A percentile compares a stretch with the other conserved stretches of the same genome.
These are phyloP conservation scores for Coniochaeta ligniaria DNA, from an alignment of 2,329 filamentous ascomycete genomes.

Conservation along the genomic window DNA sequence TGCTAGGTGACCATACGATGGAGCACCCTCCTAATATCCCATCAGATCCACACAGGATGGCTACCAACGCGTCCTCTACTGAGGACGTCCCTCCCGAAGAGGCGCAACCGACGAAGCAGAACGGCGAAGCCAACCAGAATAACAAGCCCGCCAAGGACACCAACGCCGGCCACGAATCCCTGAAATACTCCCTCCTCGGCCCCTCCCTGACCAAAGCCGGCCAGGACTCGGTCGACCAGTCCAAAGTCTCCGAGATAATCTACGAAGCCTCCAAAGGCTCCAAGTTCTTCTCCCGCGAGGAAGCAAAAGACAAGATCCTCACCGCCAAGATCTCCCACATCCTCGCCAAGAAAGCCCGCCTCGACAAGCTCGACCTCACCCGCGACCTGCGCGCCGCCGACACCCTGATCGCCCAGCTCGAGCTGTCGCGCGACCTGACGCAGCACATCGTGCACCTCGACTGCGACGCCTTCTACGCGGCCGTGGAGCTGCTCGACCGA, in stretches of 20 bases:
- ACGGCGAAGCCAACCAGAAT: not conserved
- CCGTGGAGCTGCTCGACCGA: constrained; percentile 77
- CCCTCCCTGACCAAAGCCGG: constrained; percentile 91
- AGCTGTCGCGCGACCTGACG: constrained; percentile 69
- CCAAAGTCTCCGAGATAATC: constrained; percentile 90
- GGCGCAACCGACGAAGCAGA: not conserved
- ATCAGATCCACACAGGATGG: not conserved
- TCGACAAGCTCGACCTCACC: constrained; percentile 70
- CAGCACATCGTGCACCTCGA: constrained; percentile 88
- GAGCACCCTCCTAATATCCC: not conserved
- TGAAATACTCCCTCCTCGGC: constrained; percentile 86
- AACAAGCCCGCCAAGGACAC: not conserved
- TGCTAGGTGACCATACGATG: not conserved
- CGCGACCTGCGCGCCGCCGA: constrained; percentile 71
- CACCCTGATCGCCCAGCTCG: constrained; percentile 71
- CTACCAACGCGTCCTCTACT: not conserved
- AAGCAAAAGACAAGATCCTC: constrained; percentile 70
- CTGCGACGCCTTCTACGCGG: constrained; percentile 96
- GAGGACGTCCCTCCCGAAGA: not conserved
- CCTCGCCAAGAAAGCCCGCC: constrained; percentile 62
- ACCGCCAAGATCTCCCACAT: constrained; percentile 83
- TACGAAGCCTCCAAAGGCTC: constrained; percentile 95
- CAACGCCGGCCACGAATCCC: constrained; percentile 39
- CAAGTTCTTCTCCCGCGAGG: constrained; percentile 92
- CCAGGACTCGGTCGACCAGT: constrained; percentile 88